phyloP scores from a whole-genome alignment of 306 rosid genomes.

The Echinosophora koreensis region DNA sequence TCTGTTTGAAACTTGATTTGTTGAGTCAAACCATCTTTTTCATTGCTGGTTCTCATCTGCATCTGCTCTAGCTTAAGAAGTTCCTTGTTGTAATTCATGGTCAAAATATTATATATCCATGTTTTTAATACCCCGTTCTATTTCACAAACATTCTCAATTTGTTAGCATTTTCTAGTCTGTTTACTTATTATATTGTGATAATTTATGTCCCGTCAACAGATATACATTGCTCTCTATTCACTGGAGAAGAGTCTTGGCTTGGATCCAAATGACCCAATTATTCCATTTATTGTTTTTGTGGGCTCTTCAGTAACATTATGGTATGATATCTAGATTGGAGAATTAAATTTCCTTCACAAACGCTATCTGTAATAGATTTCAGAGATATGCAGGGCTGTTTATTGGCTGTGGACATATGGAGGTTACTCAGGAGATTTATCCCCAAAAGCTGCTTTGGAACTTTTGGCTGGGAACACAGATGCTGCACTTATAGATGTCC shows the following conservation, averaged over 20 bases:
- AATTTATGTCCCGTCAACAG: conserved; percentile 54
- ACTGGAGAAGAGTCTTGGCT: conserved; percentile 80
- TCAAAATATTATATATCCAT: conserved; percentile 9
- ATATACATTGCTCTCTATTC: conserved; percentile 69
- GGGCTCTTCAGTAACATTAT: conserved; percentile 83
- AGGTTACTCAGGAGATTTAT: conserved; percentile 91
- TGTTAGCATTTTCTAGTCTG: conserved; percentile 4
- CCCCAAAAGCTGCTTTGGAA: conserved; percentile 79
- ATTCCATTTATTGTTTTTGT: conserved; percentile 74
- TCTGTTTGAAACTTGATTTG: conserved; percentile 33
- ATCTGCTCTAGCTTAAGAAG: conserved; percentile 15
- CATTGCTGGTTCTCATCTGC: background rate
- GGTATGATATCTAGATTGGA: conserved; percentile 60
- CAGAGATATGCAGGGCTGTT: conserved; percentile 91
- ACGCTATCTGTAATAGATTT: conserved; percentile 63
- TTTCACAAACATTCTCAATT: conserved; percentile 30
- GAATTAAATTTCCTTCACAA: conserved; percentile 44
- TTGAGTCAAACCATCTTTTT: conserved; percentile 26
- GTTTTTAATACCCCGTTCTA: conserved; percentile 12
- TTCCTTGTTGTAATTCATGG: conserved; percentile 36
- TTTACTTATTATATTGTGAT: conserved; percentile 26
- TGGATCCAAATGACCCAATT: conserved; percentile 94
- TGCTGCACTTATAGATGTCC: conserved; percentile 83
- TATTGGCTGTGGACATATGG: conserved; percentile 80
- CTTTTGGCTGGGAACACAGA: conserved; percentile 72